Evolutionary conservation across 305 asterid species (phyloP), one percentile per base, ranked within the genome.

Genomic region (Coffea humblotiana): DNA sequence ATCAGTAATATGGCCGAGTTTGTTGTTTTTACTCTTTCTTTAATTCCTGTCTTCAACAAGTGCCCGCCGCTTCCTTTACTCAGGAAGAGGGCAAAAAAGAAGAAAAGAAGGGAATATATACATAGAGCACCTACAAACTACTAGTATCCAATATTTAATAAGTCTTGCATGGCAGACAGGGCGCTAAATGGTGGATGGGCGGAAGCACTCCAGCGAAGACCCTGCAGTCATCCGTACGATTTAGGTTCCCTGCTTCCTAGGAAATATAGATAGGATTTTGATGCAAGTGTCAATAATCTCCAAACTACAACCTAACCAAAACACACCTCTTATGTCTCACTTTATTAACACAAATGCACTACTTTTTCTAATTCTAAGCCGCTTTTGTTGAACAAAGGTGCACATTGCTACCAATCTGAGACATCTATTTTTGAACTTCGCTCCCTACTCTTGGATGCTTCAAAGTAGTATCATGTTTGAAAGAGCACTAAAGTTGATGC

Each of bases 331-430:
- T 48, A 32, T 45, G 8, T n/a, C n/a, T 29, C 23, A 10, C 65
- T 45, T 40, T 35, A 48, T 4, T 12, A 48, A 63, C 47, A 64
- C 27, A 19, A 27, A 2, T 2, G 10, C 45, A 15, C 54, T 51
- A 21, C 47, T 25, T 68, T 35, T 27, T 49, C 21, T 27, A 8
- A 1, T 52, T 37, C 43, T 21, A 29, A 0, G 58, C 69, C n/a
- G 69, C 75, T 32, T 32, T 69, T 78, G 76, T 78, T 68, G 69
- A 69, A 68, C 69, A 23, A 69, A 60, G 21, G 6, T 49, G 80
- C 8, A 49, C 9, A 47, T 13, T n/a, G 61, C 13, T 70, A 6
- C 35, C 54, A 70, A 21, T 71, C 56, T n/a, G 48, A n/a, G 76
- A 72, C 14, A 45, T 19, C 47, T 65, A 12, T 7, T 19, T 40